phyloP scores from a whole-genome alignment of 768 basidiomycete species.

The Heimioporus sp. region DNA sequence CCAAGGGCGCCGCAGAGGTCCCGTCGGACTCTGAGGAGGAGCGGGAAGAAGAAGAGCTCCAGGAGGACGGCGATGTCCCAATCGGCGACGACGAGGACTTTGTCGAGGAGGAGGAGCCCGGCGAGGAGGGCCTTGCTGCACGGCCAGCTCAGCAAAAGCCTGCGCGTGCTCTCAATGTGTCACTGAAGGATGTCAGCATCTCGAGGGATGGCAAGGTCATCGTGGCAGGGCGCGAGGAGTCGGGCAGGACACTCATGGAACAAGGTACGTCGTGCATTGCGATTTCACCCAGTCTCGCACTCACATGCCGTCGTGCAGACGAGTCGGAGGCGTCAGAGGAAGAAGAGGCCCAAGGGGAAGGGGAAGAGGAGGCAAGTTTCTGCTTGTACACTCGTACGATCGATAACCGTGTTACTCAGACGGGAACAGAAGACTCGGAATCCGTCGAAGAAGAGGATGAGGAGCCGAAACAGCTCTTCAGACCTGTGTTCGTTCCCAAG shows the following conservation, averaged over 20 bases:
- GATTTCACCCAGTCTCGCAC: constrained; percentile 4
- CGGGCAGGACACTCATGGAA: constrained; percentile 68
- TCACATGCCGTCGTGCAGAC: constrained; percentile 10
- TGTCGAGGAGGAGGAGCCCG: constrained; percentile 41
- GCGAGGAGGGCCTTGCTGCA: constrained; percentile 42
- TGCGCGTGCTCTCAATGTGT: constrained; percentile 63
- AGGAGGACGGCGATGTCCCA: constrained; percentile 56
- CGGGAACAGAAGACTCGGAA: constrained; percentile 83
- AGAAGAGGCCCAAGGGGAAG: constrained; percentile 38
- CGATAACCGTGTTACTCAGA: constrained; percentile 41
- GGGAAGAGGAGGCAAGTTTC: constrained; percentile 40
- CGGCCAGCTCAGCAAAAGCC: constrained; percentile 33
- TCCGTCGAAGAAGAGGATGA: constrained; percentile 64
- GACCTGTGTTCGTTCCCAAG: constrained; percentile 97
- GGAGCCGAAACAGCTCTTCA: constrained; percentile 70
- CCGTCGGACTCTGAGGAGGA: constrained; percentile 68
- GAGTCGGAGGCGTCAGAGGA: constrained; percentile 43
- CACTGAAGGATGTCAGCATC: constrained; percentile 78
- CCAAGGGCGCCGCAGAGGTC: constrained; percentile 62
- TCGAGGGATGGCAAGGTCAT: constrained; percentile 78
- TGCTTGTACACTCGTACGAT: constrained; percentile 1
- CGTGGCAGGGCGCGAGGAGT: constrained; percentile 76
- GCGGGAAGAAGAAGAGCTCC: constrained; percentile 43
- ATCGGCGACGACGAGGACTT: constrained; percentile 59
- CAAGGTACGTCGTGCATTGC: constrained; percentile 36